These are phyloP conservation scores for Leishmania arabica DNA, from an alignment of 208 protist species.

Conservation along the genomic window DNA sequence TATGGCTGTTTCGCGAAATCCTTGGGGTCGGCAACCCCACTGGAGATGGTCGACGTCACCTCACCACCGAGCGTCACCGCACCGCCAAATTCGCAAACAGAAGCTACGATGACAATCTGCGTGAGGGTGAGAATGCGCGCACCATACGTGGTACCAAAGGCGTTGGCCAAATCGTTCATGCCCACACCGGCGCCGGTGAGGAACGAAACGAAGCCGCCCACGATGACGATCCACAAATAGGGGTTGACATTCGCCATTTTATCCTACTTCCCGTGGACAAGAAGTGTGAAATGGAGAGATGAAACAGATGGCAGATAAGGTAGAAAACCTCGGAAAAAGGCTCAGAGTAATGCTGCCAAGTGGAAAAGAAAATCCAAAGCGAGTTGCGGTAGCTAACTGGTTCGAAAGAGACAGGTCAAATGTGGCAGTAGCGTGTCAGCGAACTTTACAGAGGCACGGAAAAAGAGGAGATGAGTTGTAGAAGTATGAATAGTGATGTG, in stretches of 20 bases:
- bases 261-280: neutral
- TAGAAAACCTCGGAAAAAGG: neutral
- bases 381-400: neutral
- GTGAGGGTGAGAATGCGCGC: conserved; percentile 63
- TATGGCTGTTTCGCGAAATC: conserved; percentile 51
- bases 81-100: conserved; percentile 73
- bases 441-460: neutral
- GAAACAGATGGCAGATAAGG: neutral
- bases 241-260: conserved; percentile 42
- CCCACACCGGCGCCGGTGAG: conserved; percentile 69
- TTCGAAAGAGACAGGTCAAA: neutral
- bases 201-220: conserved; percentile 64
- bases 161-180: conserved; percentile 89
- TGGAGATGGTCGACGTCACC: conserved; percentile 61
- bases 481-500: neutral
- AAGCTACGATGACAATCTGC: conserved; percentile 74
- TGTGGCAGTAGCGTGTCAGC: neutral
- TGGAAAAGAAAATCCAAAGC: neutral
- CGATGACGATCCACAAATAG: conserved; percentile 71
- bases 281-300: neutral
- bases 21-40: conserved; percentile 49
- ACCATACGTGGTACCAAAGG: conserved; percentile 84
- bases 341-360: neutral
- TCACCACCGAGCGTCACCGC: conserved; percentile 55
- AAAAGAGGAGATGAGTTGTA: neutral